Conservation (phyloP, 2,329 filamentous ascomycete species). For the Alternaria conjuncta region DNA sequence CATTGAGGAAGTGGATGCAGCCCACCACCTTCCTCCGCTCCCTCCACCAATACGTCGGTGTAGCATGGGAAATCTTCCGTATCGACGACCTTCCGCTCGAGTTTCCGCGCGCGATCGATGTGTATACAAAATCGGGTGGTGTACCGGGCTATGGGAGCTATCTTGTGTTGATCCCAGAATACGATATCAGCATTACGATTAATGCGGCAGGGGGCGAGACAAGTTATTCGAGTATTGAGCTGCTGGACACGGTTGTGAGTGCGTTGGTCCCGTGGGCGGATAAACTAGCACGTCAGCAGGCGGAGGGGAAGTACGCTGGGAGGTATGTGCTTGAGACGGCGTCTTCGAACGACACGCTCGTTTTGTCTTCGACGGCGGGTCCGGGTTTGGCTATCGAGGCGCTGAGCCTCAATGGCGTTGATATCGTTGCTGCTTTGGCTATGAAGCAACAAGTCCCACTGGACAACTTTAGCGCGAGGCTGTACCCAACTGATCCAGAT, state of each 20-base stretch:
- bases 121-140: slow-evolving; percentile 35
- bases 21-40: slow-evolving; percentile 26
- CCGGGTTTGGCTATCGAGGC: slow-evolving; percentile 27
- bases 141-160: slow-evolving; percentile 31
- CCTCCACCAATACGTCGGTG: slow-evolving; percentile 30
- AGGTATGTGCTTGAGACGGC: slow-evolving; percentile 21
- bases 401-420: slow-evolving; percentile 23
- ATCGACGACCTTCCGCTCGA: slow-evolving; percentile 21
- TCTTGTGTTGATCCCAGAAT: slow-evolving; percentile 30
- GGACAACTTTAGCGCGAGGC: slow-evolving; percentile 21
- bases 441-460: slow-evolving; percentile 4
- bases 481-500: slow-evolving; percentile 33
- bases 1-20: slow-evolving; percentile 32
- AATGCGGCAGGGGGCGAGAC: slow-evolving; percentile 26
- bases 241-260: slow-evolving; percentile 20
- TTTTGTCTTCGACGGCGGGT: slow-evolving; percentile 10
- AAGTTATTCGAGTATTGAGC: slow-evolving; percentile 8
- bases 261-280: slow-evolving; percentile 31
- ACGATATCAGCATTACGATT: slow-evolving; percentile 30
- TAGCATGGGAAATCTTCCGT: slow-evolving; percentile 38
- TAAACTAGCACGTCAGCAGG: slow-evolving; percentile 23
- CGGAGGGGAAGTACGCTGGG: slow-evolving; percentile 24
- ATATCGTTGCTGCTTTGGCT: slow-evolving; percentile 22
- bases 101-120: slow-evolving; percentile 27
- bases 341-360: slow-evolving; percentile 16